Conservation (phyloP, 2,329 filamentous ascomycete genomes). For the Paramyrothecium sp. region DNA sequence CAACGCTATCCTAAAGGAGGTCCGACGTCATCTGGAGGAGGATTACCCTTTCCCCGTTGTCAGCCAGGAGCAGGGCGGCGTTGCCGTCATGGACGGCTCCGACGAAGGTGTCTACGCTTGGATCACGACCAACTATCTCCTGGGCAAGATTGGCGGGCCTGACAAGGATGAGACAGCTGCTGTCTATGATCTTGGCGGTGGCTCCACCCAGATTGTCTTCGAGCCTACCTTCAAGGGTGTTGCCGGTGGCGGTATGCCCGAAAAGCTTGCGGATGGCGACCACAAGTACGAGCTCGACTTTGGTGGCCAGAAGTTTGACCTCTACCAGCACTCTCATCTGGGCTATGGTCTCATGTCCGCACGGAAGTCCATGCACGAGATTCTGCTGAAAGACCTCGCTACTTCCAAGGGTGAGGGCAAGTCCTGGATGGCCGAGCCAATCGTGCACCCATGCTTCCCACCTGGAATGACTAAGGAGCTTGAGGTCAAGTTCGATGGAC, state of each 20-base stretch:
- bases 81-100: conserved; percentile 95
- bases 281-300: conserved; percentile 95
- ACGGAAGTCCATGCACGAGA: conserved; percentile 78
- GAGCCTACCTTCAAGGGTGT: conserved; percentile 85
- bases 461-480: conserved; percentile 76
- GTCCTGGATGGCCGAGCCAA: conserved; percentile 67
- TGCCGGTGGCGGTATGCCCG: conserved; percentile 75
- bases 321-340: conserved; percentile 98
- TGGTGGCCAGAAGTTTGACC: conserved; percentile 83
- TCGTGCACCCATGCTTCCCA: conserved; percentile 83
- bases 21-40: conserved; percentile 79
- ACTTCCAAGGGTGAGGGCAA: conserved; percentile 58
- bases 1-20: conserved; percentile 80
- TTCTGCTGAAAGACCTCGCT: conserved; percentile 70
- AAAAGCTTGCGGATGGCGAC: conserved; percentile 81
- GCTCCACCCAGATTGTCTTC: conserved; percentile 98
- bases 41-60: conserved; percentile 95
- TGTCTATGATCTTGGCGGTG: conserved; percentile 93
- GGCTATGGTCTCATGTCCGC: conserved; percentile 97
- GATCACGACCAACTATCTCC: conserved; percentile 98
- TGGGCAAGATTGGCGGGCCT: conserved; percentile 93
- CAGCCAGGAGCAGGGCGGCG: conserved; percentile 77
- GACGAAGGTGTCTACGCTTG: conserved; percentile 98
- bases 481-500: conserved; percentile 68
- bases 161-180: conserved; percentile 90